Evolutionary conservation across 2,329 filamentous ascomycete genomes (phyloP), one percentile per base, ranked within the genome.

Genomic region (Magnaporthiopsis rhizophila): DNA sequence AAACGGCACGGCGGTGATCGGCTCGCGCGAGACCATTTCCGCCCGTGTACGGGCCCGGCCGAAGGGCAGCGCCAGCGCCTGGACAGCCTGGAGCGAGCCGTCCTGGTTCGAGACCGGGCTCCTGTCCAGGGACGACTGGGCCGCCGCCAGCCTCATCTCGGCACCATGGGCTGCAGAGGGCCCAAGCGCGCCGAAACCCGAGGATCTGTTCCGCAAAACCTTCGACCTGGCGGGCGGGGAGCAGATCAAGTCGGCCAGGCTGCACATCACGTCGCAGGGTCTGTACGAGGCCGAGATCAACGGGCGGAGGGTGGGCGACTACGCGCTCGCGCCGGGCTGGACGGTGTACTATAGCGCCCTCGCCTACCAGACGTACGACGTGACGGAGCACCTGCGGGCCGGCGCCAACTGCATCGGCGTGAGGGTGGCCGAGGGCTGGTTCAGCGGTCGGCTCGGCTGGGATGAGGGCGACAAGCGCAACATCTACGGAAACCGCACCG

Each of bases 351-450:
- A 74, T 0, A 71, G 75, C 63, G 72, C 77, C 5, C 71, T 78
- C 21, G 67, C 70, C 7, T 82, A 81, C 64, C 75, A 80, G 67
- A 75, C 74, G 0, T 79, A 75, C 65, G 78, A 82, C 68, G 75
- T 81, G 5, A 72, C 71, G 3, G 53, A 67, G 0, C 69, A 76
- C 3, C 62, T 80, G 8, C 61, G 66, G 6, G 69, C 68, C 2
- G 64, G 67, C 3, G 68, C 67, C 11, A 57, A 64, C 21, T 69
- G 70, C 0, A 69, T 81, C 60, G 74, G 69, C 1, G 73, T 76
- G 3, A 73, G 76, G n/a, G 74, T 81, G 38, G 78, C 71, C 8
- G 78, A 80, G 68, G 80, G 80, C 3, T 82, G 79, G 80, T 81
- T 74, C 62, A 67, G 69, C 61, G 75, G 76, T 8, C 70, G 75